Conservation (phyloP, 768 basidiomycete species). For the Trametes punicea region DNA sequence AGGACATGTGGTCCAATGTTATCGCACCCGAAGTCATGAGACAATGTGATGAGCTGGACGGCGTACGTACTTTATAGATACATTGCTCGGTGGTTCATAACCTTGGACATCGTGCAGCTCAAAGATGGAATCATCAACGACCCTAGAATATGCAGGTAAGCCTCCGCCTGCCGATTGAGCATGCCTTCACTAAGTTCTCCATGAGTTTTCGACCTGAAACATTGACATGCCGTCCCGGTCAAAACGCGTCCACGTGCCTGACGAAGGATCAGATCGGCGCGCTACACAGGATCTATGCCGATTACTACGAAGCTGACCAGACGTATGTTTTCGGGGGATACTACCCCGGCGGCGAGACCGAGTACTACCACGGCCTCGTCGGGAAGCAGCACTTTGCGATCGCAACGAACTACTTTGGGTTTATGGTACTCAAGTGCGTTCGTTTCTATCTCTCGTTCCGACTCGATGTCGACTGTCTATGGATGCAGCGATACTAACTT, state of each 20-base stretch:
- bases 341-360: constrained; percentile 29
- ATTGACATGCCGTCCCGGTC: constrained; percentile 26
- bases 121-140: constrained; percentile 30
- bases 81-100: background rate
- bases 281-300: constrained; percentile 26
- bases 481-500: constrained; percentile 22
- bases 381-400: constrained; percentile 16
- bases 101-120: constrained; percentile 11
- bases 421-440: constrained; percentile 25
- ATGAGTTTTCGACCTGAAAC: constrained; percentile 29
- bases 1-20: constrained; percentile 25
- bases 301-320: constrained; percentile 28
- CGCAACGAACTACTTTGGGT: constrained; percentile 15
- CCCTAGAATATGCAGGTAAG: constrained; percentile 24
- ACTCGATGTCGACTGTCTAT: background rate
- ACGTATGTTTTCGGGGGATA: constrained; percentile 27
- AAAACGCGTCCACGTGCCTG: constrained; percentile 27
- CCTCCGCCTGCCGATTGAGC: background rate
- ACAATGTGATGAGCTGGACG: constrained; percentile 33
- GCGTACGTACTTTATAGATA: constrained; percentile 15
- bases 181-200: background rate
- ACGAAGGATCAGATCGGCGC: constrained; percentile 27
- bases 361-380: constrained; percentile 19
- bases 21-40: constrained; percentile 31
- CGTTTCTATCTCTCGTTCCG: background rate